Percentiles rank a stretch among this genome's conserved stretches.
phyloP scores from a whole-genome alignment of 176 grass and related monocot species.

The Musa acuminata region DNA sequence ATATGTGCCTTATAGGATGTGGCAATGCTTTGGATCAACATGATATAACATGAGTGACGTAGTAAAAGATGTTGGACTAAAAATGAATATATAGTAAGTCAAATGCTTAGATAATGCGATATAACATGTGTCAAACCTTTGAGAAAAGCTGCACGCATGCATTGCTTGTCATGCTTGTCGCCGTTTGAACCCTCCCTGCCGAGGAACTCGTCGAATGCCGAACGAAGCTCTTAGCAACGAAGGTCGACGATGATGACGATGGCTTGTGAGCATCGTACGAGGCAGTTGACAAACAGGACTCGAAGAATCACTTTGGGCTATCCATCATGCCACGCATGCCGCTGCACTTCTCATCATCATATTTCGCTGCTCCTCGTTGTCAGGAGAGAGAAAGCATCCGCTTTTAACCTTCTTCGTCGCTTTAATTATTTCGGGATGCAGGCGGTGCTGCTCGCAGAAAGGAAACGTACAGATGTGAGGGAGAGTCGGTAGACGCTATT shows the following conservation, averaged over 20 bases:
- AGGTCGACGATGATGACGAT: background rate
- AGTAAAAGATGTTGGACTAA: too few species aligned
- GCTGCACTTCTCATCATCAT: background rate
- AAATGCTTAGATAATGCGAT: too few species aligned
- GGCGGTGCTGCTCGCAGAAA: slow-evolving; percentile 4
- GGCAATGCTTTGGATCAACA: too few species aligned
- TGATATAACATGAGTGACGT: too few species aligned
- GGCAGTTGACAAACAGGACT: background rate
- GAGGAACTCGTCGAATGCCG: background rate
- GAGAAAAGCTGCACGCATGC: too few species aligned
- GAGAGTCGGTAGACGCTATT: too few species aligned
- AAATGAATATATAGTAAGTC: too few species aligned
- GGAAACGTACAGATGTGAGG: too few species aligned
- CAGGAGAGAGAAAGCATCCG: background rate
- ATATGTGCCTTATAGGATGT: too few species aligned
- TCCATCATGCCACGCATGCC: background rate
- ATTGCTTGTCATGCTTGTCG: too few species aligned
- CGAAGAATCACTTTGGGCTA: background rate
- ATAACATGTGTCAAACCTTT: too few species aligned
- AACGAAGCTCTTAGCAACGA: background rate
- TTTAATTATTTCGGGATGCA: slow-evolving; percentile 8
- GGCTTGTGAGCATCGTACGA: background rate
- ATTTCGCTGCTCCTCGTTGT: background rate
- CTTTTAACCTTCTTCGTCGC: background rate
- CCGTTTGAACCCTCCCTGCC: background rate